phyloP scores from a whole-genome alignment of 257 asterid species.

The Scutellaria baicalensis region DNA sequence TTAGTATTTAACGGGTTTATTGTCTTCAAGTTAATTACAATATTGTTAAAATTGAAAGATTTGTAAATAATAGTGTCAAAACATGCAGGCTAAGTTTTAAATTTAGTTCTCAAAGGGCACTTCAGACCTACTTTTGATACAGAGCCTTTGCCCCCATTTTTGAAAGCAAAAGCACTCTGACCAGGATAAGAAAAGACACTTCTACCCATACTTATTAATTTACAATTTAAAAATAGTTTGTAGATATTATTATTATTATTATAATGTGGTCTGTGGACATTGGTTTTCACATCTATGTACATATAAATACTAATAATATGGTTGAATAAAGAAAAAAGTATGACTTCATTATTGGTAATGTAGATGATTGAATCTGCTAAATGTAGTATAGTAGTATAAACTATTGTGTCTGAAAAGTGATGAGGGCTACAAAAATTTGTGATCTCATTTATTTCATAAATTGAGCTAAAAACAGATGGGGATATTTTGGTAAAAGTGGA shows the following conservation, averaged over 20 bases:
- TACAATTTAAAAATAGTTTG: neutral
- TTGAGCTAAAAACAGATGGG: neutral
- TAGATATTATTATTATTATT: neutral
- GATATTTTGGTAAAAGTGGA: constrained; percentile 1
- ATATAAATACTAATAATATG: neutral
- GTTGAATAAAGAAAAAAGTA: no score
- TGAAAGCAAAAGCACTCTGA: constrained; percentile 11
- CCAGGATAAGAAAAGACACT: neutral
- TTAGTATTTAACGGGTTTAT: no score
- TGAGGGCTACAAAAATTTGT: neutral
- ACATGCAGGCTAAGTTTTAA: constrained; percentile 3
- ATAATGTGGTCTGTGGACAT: no score
- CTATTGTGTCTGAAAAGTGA: no score
- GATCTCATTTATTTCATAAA: neutral
- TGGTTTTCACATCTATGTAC: no score
- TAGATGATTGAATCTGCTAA: no score
- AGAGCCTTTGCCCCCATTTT: constrained; percentile 5
- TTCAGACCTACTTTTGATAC: constrained; percentile 14
- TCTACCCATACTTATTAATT: neutral
- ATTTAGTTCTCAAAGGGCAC: neutral
- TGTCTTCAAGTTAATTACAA: neutral
- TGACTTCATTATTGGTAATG: no score
- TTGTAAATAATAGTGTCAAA: neutral
- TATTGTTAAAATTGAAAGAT: neutral
- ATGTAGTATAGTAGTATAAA: no score